Evolutionary conservation across 148 eudicot species (phyloP).

Genomic region (Chenopodium album): DNA sequence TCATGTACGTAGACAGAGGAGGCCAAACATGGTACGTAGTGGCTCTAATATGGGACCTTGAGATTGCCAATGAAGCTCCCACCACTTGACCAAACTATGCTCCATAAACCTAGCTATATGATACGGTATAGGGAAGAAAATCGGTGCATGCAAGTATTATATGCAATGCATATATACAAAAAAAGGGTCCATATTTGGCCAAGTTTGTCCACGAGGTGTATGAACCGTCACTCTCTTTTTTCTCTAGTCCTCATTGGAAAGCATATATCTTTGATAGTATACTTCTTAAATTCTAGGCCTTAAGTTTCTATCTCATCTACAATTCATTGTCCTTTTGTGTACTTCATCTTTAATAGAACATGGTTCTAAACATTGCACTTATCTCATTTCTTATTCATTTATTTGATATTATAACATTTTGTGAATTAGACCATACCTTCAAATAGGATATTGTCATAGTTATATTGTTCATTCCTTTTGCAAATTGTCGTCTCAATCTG

Average conservation of each 20-base stretch:
- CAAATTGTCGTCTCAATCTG: neutral
- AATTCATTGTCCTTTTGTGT: conserved; percentile 10
- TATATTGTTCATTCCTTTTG: neutral
- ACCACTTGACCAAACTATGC: too few relatives aligned
- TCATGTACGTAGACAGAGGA: too few relatives aligned
- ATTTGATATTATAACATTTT: too few relatives aligned
- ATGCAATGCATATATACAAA: conserved; percentile 11
- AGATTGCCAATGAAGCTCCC: too few relatives aligned
- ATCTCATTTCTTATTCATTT: neutral
- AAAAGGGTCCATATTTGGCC: neutral
- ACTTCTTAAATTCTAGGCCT: conserved; percentile 3
- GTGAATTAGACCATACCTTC: too few relatives aligned
- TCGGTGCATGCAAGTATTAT: neutral
- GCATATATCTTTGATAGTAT: conserved; percentile 6
- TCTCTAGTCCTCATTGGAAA: neutral
- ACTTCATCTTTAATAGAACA: neutral
- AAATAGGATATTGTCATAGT: too few relatives aligned
- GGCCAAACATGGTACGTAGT: too few relatives aligned
- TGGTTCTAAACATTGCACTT: conserved; percentile 4
- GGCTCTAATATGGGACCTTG: too few relatives aligned
- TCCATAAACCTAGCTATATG: neutral
- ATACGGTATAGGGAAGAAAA: neutral
- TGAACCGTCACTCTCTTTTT: conserved; percentile 19
- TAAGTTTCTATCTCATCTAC: conserved; percentile 17
- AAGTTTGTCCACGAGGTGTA: conserved; percentile 8